Conservation (phyloP, 257 asterid species). For the Rauvolfia tetraphylla region DNA sequence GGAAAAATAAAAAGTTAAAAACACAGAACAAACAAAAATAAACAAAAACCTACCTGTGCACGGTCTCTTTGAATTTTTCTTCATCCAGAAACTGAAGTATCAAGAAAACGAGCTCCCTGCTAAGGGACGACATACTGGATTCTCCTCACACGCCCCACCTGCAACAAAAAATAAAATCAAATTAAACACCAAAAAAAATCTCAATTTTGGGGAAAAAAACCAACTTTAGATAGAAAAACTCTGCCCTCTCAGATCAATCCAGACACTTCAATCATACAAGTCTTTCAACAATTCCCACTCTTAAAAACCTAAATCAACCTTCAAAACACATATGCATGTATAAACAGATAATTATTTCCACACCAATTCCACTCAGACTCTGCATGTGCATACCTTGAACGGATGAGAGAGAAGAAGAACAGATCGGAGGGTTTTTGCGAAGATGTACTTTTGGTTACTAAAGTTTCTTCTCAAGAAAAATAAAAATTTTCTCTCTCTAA, state of each 20-base stretch:
- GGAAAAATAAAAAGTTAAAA: background rate
- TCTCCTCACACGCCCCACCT: slow-evolving; percentile 27
- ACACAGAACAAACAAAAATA: background rate
- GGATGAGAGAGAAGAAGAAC: slow-evolving; percentile 43
- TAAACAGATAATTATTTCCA: background rate
- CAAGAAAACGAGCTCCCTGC: slow-evolving; percentile 58
- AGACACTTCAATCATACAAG: slow-evolving; percentile 15
- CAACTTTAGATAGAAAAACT: background rate
- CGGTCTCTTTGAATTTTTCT: slow-evolving; percentile 50
- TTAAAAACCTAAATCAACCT: slow-evolving; percentile 21
- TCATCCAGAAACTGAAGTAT: slow-evolving; percentile 57
- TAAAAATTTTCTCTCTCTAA: background rate
- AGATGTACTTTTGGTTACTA: slow-evolving; percentile 15
- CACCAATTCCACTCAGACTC: background rate
- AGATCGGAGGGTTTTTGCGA: slow-evolving; percentile 48
- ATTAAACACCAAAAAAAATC: background rate
- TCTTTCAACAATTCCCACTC: slow-evolving; percentile 10
- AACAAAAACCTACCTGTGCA: slow-evolving; percentile 43
- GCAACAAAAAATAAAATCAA: slow-evolving; percentile 7
- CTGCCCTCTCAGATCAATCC: slow-evolving; percentile 15
- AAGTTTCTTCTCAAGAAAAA: background rate
- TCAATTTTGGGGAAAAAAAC: slow-evolving; percentile 6
- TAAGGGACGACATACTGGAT: slow-evolving; percentile 42
- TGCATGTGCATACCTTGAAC: slow-evolving; percentile 32
- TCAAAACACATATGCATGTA: background rate